Evolutionary conservation across 2,329 filamentous ascomycete genomes (phyloP).

Genomic region (Trichoderma gracile): DNA sequence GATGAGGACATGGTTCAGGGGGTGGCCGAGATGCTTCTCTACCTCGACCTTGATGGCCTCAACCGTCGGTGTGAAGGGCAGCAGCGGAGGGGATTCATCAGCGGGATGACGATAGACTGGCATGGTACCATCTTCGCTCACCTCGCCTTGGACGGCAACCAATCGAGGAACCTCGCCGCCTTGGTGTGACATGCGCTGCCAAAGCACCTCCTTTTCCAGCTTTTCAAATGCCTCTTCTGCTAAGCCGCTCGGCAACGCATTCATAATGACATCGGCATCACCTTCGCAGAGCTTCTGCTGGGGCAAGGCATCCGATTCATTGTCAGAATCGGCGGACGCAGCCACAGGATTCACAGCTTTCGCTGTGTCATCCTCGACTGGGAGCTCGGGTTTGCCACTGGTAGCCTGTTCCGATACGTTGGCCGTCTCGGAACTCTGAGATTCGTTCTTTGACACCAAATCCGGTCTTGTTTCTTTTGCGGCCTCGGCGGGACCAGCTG

Average conservation of each 20-base stretch:
- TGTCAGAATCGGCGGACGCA: not conserved
- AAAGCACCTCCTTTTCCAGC: conserved; percentile 73
- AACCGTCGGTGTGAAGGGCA: conserved; percentile 74
- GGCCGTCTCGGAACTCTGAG: conserved; percentile 8
- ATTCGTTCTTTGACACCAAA: not conserved
- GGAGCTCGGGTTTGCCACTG: conserved; percentile 29
- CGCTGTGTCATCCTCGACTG: conserved; percentile 13
- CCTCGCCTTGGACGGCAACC: conserved; percentile 81
- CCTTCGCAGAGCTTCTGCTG: conserved; percentile 70
- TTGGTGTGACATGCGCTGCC: conserved; percentile 91
- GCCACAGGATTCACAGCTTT: not conserved
- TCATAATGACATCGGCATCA: conserved; percentile 72
- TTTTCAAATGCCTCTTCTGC: conserved; percentile 65
- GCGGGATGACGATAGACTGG: conserved; percentile 95
- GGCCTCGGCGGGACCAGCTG: conserved; percentile 29
- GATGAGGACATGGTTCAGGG: conserved; percentile 87
- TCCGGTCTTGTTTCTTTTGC: not conserved
- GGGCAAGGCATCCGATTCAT: not conserved
- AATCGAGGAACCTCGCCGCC: conserved; percentile 88
- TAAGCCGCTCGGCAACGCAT: conserved; percentile 63
- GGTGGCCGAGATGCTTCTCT: conserved; percentile 73
- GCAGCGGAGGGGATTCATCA: conserved; percentile 78
- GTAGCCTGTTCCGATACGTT: conserved; percentile 22
- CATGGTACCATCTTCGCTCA: conserved; percentile 68
- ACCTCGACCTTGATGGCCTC: conserved; percentile 65